Percentiles rank a stretch among this genome's conserved stretches.
Conservation (phyloP, 352 stramenopile genomes). For the Halophytophthora batemanensis region DNA sequence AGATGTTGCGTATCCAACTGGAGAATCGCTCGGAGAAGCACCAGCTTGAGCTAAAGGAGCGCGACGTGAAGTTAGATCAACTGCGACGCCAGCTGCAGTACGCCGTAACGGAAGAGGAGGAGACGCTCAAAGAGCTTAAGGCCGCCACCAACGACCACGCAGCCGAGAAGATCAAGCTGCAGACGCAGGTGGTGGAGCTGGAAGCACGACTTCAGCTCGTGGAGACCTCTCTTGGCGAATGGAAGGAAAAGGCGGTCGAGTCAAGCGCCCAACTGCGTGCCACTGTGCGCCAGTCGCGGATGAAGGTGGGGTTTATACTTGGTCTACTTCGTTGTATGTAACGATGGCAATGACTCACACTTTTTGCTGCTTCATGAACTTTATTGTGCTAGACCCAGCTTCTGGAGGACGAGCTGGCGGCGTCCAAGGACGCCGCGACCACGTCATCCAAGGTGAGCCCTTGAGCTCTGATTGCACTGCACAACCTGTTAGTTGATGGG, state of each 20-base stretch:
- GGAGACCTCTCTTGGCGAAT: constrained; percentile 59
- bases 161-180: constrained; percentile 51
- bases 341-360: neutral
- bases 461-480: neutral
- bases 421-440: constrained; percentile 31
- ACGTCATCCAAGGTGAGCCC: constrained; percentile 37
- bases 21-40: constrained; percentile 48
- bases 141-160: constrained; percentile 43
- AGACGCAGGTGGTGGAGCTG: constrained; percentile 72
- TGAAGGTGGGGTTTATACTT: constrained; percentile 62
- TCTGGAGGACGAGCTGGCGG: constrained; percentile 56
- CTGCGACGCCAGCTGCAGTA: constrained; percentile 63
- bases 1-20: constrained; percentile 53
- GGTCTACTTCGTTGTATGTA: too few relatives aligned
- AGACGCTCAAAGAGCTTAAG: constrained; percentile 62
- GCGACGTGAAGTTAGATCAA: constrained; percentile 66
- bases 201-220: constrained; percentile 69
- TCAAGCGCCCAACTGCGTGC: constrained; percentile 41
- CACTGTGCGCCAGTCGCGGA: constrained; percentile 36
- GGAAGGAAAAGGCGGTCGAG: constrained; percentile 71
- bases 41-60: constrained; percentile 66
- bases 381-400: constrained; percentile 45
- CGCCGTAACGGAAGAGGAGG: constrained; percentile 59
- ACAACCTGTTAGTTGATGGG: constrained; percentile 1
- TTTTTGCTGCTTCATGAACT: constrained; percentile 1